phyloP scores from a whole-genome alignment of 2,329 filamentous ascomycete genomes.

The Aspergillus fumigatus region DNA sequence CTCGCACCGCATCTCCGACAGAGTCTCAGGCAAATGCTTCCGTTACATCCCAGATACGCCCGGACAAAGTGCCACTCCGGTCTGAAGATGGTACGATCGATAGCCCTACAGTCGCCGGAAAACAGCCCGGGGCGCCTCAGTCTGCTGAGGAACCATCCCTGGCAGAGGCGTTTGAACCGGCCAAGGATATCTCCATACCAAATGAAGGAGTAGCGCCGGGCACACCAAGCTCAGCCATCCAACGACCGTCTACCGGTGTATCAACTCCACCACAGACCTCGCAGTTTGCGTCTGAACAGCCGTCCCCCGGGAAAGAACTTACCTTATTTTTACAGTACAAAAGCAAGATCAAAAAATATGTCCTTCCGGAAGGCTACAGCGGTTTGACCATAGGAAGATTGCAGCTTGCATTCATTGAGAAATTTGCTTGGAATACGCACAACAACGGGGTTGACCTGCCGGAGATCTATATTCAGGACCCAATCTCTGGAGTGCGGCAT shows the following conservation, averaged over 20 bases:
- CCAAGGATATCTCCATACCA: slow-evolving; percentile 17
- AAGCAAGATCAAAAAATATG: slow-evolving; percentile 93
- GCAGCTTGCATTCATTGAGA: slow-evolving; percentile 96
- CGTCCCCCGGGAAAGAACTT: slow-evolving; percentile 73
- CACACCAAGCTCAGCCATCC: slow-evolving; percentile 22
- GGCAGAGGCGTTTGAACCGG: slow-evolving; percentile 33
- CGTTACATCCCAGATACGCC: slow-evolving; percentile 55
- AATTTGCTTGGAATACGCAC: slow-evolving; percentile 98
- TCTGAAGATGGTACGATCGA: slow-evolving; percentile 32
- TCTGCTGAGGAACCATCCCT: slow-evolving; percentile 32
- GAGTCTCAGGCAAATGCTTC: slow-evolving; percentile 8
- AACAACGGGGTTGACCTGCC: slow-evolving; percentile 88
- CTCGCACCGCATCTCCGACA: slow-evolving; percentile 28
- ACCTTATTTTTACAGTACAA: slow-evolving; percentile 96
- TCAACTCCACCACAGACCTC: slow-evolving; percentile 45
- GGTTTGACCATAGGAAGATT: slow-evolving; percentile 82
- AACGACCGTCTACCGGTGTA: slow-evolving; percentile 17
- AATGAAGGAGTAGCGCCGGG: slow-evolving; percentile 17
- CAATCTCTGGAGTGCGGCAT: slow-evolving; percentile 91
- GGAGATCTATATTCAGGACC: slow-evolving; percentile 97
- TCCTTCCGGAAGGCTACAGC: slow-evolving; percentile 75
- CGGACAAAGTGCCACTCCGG: slow-evolving; percentile 56
- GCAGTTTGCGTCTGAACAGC: slow-evolving; percentile 57
- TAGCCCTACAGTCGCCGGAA: slow-evolving; percentile 48
- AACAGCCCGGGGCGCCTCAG: slow-evolving; percentile 52